Base-by-base conservation (phyloP, 2,329 filamentous ascomycete species). In the Magnaporthiopsis rhizophila region DNA sequence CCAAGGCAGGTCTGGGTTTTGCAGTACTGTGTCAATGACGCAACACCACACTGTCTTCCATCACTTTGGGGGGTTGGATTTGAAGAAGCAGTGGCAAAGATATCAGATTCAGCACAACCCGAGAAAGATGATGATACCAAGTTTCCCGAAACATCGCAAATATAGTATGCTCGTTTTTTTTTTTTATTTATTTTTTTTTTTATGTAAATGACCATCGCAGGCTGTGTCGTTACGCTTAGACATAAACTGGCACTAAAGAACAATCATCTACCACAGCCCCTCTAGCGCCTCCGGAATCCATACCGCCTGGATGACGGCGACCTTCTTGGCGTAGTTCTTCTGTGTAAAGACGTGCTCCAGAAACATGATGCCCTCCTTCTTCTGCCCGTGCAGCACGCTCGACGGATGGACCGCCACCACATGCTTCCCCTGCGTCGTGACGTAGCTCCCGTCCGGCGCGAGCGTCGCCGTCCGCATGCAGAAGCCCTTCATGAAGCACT, bases 321-420 rank as follows among this genome's bases (percentile, higher is more conserved):
- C 86, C 72, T 86, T 88, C 72, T 87, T 88, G 0, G 83, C 86
- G 66, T 88, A 89, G 69, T 84, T 88, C 74, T 86, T 87, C 64
- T 81, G 81, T 1, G 86, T 89, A 69, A 83, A 89, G 0, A 89
- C 85, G 67, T 89, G 83, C 67, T 89, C 86, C 12, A 89, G 72
- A 66, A 88, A 89, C 85, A 89, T 86, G 71, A 89, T 87, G 4
- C 85, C 86, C 73, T 88, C 86, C 70, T 80, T 81, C 74, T 87
- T 88, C 69, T 82, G 79, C 0, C 86, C 85, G 67, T 87, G 84
- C 61, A 89, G 69, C 0, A 86, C 83, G 67, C 86, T 89, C 0
- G 84, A 80, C 0, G 86, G 86, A 68, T 89, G 86, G 24, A 89
- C 83, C 0, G 83, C 79, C 12, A 89, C 84, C 2, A 80, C 76